phyloP scores from a whole-genome alignment of 768 basidiomycete genomes.

The Leccinum longicurvipes region DNA sequence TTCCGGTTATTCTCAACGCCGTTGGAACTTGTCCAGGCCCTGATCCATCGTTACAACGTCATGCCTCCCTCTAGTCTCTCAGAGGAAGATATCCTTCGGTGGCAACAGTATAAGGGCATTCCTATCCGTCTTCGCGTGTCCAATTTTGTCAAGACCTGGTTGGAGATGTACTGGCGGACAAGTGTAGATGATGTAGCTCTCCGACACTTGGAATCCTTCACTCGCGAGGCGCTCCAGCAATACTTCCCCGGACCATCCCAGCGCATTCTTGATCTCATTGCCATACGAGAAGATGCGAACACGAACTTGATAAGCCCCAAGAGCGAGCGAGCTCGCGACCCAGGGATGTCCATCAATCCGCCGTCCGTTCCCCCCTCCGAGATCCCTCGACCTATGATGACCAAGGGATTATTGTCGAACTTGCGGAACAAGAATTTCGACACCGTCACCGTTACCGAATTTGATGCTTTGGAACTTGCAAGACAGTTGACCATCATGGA shows the following conservation, averaged over 20 bases:
- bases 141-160: conserved; percentile 92
- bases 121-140: conserved; percentile 89
- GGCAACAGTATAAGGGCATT: conserved; percentile 85
- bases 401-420: conserved; percentile 65
- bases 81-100: conserved; percentile 60
- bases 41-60: conserved; percentile 83
- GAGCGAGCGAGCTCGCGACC: conserved; percentile 66
- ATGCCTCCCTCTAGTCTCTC: conserved; percentile 57
- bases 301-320: conserved; percentile 51
- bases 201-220: conserved; percentile 55
- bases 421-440: conserved; percentile 65
- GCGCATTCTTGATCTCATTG: conserved; percentile 67
- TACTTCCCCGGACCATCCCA: conserved; percentile 70
- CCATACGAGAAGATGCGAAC: conserved; percentile 48
- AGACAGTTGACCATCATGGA: conserved; percentile 95
- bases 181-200: conserved; percentile 67
- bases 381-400: conserved; percentile 85
- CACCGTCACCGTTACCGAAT: conserved; percentile 76
- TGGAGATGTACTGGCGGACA: conserved; percentile 87
- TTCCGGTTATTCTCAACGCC: conserved; percentile 91
- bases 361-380: conserved; percentile 52
- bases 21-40: conserved; percentile 64
- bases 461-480: conserved; percentile 88
- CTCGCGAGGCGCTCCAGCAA: conserved; percentile 53
- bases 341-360: conserved; percentile 71